Base-by-base conservation (phyloP, 805 yeast species). In the Myxozyma kluyveri region DNA sequence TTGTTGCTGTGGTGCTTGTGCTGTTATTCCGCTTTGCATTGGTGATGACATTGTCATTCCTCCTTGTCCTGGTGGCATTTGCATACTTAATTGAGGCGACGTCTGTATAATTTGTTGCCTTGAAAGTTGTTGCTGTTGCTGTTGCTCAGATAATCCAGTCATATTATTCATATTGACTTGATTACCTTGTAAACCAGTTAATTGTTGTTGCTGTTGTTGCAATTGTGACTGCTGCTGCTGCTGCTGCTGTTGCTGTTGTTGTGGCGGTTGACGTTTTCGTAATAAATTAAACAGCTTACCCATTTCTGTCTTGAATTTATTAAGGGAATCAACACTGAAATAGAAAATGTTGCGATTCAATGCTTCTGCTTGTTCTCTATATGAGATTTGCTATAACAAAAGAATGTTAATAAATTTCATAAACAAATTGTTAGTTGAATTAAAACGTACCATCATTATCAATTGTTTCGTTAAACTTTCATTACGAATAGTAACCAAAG, bases 351-450 rank as follows among this genome's bases (percentile, higher is more conserved):
- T 51, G 22, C 50, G 49, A 14, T 24, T n/a, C 14, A 56, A 40
- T 3, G 48, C 60, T 21, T 53, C 60, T 4, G 45, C 42, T 29
- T 53, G 60, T 32, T 56, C 60, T n/a, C 43, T 44, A 36, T 49
- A 56, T 10, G 54, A 39, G 27, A 54, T 18, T 46, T 56, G 60
- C 59, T 50, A 33, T 9, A 29, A 29, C 33, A 29, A 14, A n/a
- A n/a, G n/a, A 18, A 29, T 6, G 14, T 19, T 32, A 12, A 37
- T 33, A 10, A 19, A 14, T 19, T 40, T 31, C 7, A 9, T 18
- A 24, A 12, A 6, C 7, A 18, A 21, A 14, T 18, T 22, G 18
- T 6, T 12, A 33, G 9, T 9, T 10, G 6, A 35, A 19, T 18
- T 5, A 17, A 22, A 23, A 23, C 57, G 7, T 50, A 56, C 59